Evolutionary conservation across 2,329 filamentous ascomycete genomes (phyloP), one percentile per base, ranked within the genome.

Genomic region (Cordyceps pruinosa): DNA sequence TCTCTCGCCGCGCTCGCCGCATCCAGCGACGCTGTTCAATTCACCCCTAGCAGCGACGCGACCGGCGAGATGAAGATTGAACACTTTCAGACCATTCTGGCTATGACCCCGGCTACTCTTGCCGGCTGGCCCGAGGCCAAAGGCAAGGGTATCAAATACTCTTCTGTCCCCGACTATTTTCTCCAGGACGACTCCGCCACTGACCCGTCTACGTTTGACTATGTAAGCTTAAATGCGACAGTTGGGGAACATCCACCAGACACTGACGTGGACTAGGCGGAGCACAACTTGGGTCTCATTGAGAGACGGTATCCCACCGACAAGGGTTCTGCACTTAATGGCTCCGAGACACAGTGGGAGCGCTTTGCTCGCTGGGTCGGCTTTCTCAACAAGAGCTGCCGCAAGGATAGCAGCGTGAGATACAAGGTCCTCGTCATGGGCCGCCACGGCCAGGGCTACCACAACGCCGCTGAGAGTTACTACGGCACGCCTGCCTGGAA

Each of bases 401-500:
- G 56, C 32, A 64, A 67, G 4, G 67, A 76, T n/a, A 67, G 69
- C 10, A 76, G 73, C 49, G 76, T 78, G 15, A 72, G 76, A 30
- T 89, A 88, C 73, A 86, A 87, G 64, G 75, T 90, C 10, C 66
- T 90, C 30, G 85, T 85, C 69, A 75, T 88, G 68, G 86, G 82
- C 3, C 82, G 87, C 39, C 87, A 90, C 65, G 87, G 87, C 23
- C 80, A 90, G 69, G 87, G 87, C 13, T 82, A 73, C 63, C 81
- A 84, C 61, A 85, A 84, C 61, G 77, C 76, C 7, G 86, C 85
- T 15, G 83, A 88, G 69, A 73, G 75, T 28, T 86, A 77, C 67
- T 89, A 87, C 62, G 85, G 85, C 47, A 88, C 85, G 0, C 79
- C 82, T 1, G 82, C 81, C 3, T 89, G 86, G 86, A 85, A 89